Evolutionary conservation across 768 basidiomycete genomes (phyloP), one percentile per base, ranked within the genome.

Genomic region (Panaeolus papilionaceus): DNA sequence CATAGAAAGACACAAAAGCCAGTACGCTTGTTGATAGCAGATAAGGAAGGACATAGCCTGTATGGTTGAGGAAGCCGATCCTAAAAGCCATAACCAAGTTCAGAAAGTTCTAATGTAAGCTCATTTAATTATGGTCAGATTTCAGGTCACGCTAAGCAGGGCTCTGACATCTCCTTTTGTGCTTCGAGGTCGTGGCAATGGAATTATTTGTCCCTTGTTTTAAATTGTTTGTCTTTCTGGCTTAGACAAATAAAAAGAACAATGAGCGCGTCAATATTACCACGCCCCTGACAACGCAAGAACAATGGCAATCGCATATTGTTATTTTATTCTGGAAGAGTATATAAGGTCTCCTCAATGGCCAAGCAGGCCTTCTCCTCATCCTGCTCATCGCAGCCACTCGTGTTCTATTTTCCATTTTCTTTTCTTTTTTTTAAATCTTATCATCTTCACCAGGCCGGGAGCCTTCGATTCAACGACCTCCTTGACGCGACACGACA

Each of bases 381-480:
- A 58, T 58, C 28, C 54, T 58, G 54, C 54, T 28, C n/a, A 14
- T 37, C 16, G 54, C 54, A 58, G 54, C 54, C 54, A 58, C 54
- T 16, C 10, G 26, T 28, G 14, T 16, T 58, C 26, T 33, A 9
- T 58, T 33, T 58, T 58, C 28, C 33, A 16, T 58, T 58, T 33
- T 28, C 16, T 18, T 44, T 16, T 44, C n/a, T 58, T 58, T 58
- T 12, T 20, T 33, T 3, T 3, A 33, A 33, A 33, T 33, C 5
- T 58, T 37, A 0, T 37, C 20, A 11, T 58, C 16, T 58, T 58
- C 33, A 28, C 33, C 33, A 58, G 54, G 54, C 54, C 54, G 33
- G 54, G 54, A 58, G 54, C 54, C 54, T 58, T 58, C 11, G 54
- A 58, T 58, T 33, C 28, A 33, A 58, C 54, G 33, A 58, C 54